These are phyloP conservation scores for Moricandia moricandioides DNA, from an alignment of 345 rosid genomes.

Conservation along the genomic window DNA sequence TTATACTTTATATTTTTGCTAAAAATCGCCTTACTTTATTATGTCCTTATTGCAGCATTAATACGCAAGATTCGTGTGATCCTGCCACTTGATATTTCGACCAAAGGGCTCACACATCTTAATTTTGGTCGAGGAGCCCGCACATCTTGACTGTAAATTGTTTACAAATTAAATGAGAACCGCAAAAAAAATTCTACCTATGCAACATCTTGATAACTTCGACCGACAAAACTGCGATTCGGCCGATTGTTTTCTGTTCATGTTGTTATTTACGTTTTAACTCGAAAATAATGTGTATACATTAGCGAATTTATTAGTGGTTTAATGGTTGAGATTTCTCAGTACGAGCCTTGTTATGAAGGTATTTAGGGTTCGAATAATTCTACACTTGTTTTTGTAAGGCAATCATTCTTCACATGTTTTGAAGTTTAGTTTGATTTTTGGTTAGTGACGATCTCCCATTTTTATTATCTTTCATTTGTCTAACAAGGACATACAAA, in stretches of 20 bases:
- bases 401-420: background rate
- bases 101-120: background rate
- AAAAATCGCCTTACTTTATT: background rate
- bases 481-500: background rate
- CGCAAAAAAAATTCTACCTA: background rate
- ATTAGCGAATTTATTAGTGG: background rate
- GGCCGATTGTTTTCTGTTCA: background rate
- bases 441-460: background rate
- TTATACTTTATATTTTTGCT: background rate
- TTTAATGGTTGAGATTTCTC: background rate
- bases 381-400: background rate
- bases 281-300: background rate
- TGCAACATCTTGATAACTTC: background rate
- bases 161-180: background rate
- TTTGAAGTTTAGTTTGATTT: background rate
- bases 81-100: conserved; percentile 6
- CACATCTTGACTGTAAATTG: background rate
- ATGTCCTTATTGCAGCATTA: conserved; percentile 18
- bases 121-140: conserved; percentile 9
- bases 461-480: background rate
- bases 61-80: conserved; percentile 20
- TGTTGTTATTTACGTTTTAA: background rate
- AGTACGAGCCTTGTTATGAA: background rate
- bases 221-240: background rate
- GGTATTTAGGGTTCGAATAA: background rate